Evolutionary conservation across 1,284 basidiomycete genomes (phyloP), one percentile per base, ranked within the genome.

Genomic region (Laetiporus sulphureus): DNA sequence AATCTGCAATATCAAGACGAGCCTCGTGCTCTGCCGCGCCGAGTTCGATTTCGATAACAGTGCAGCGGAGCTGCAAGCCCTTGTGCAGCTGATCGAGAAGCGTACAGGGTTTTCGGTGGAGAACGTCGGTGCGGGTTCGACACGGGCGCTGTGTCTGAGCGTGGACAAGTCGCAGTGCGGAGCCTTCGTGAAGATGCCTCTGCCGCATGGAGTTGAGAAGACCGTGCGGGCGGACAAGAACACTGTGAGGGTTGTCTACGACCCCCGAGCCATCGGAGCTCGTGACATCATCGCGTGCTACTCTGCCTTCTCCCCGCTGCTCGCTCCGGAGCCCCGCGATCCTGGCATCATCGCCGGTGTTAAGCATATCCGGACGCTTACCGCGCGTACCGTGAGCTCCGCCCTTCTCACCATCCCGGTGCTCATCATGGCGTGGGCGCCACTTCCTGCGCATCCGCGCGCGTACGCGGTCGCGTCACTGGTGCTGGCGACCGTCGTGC

Each of bases 391-490:
- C 1, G 45, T 54, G 15, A 25, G 58, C 6, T 66, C 63, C 10
- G 56, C 55, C 10, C 15, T 59, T 15, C 53, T 71, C 16, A 66
- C 65, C 15, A 60, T 71, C 27, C 71, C 71, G 1, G 66, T 73
- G 8, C 59, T 72, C 7, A 53, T 72, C 25, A 58, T 72, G 52
- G 59, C 69, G 1, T 72, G 71, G 71, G 67, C 69, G 3, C 62
- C 63, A 3, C 58, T 71, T 8, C 64, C 61, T 5, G 38, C 49
- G 31, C 55, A 56, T 33, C 58, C 63, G 4, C 51, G 53, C 36
- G 52, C 58, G 2, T 69, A 69, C 40, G 57, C 62, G 20, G 62
- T 61, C 24, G 54, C 62, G 3, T 68, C 65, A 5, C 57, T 71
- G 33, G 56, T 58, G 2, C 57, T 73, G 18, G 63, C 69, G 10